Base-by-base conservation (phyloP, 148 eudicot species). In the Vaccinium vitisidaea region DNA sequence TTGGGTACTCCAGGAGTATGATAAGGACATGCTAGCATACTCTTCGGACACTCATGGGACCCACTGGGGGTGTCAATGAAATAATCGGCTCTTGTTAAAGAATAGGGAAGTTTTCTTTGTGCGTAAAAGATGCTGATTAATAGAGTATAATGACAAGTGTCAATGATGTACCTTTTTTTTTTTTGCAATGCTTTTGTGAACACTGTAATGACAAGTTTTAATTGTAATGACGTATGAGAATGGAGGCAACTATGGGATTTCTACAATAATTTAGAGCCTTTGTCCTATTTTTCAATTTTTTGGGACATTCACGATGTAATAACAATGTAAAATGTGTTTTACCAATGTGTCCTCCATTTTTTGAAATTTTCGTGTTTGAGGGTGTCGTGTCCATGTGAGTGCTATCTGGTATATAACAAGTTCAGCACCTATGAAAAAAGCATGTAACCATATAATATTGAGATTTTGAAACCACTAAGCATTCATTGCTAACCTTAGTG, bases 401-500 rank as follows among this genome's bases (percentile, higher is more conserved):
- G 73, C 73, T 13, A 23, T n/a, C 11, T 67, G 32, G 32, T 67
- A 23, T 32, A 67, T 23, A 67, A 23, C 13, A 67, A 67, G 36
- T 67, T 25, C 67, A 59, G 25, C 67, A 59, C 67, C 21, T 59
- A 59, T 6, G 67, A 2, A 8, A 63, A 63, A 19, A 63, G 23
- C 27, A n/a, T 1, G 27, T 1, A 67, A 54, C 23, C 50, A 63
- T 49, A 32, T 6, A n/a, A 46, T 76, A 21, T 56, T 56, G 59
- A 56, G 18, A 56, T 32, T 23, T 36, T 30, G 13, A 50, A 78
- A 52, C 23, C 63, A 78, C 21, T 32, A 8, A 54, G 50, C 25
- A 15, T 16, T 65, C 53, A 3, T 71, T 25, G 25, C 67, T 50
- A 49, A 93, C 95, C 95, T 93, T 94, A 12, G 94, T 93, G 79